Evolutionary conservation across 176 grass and related monocot species (phyloP).

Genomic region (Luzula sylvatica): DNA sequence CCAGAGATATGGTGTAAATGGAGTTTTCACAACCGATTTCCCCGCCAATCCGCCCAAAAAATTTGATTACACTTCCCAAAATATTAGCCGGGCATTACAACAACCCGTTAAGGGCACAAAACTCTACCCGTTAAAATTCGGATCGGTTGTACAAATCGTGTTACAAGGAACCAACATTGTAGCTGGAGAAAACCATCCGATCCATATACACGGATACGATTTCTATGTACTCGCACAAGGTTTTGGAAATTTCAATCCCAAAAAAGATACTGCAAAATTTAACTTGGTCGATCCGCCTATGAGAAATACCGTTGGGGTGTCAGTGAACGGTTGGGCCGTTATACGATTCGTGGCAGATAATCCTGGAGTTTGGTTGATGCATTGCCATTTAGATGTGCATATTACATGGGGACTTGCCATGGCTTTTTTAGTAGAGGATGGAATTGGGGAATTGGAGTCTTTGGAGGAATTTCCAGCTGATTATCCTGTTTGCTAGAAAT

Average conservation of each 20-base stretch:
- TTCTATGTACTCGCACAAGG: conserved; percentile 58
- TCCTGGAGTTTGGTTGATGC: conserved; percentile 68
- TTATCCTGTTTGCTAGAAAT: conserved; percentile 45
- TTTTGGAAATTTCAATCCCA: conserved; percentile 56
- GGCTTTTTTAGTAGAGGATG: conserved; percentile 67
- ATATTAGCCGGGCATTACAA: conserved; percentile 30
- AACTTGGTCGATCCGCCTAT: conserved; percentile 54
- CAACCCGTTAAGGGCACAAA: conserved; percentile 49
- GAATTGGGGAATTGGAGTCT: conserved; percentile 32
- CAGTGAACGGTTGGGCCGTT: conserved; percentile 65
- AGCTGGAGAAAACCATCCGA: conserved; percentile 61
- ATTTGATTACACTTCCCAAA: conserved; percentile 64
- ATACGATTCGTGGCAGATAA: conserved; percentile 76
- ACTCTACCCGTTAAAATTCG: conserved; percentile 53
- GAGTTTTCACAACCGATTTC: conserved; percentile 63
- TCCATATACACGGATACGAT: conserved; percentile 72
- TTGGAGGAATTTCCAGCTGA: conserved; percentile 40
- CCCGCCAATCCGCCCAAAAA: conserved; percentile 43
- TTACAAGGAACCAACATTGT: conserved; percentile 70
- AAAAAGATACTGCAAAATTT: conserved; percentile 52
- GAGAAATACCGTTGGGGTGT: conserved; percentile 61
- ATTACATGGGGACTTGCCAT: conserved; percentile 75
- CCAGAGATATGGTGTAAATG: conserved; percentile 30
- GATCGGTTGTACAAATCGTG: conserved; percentile 58
- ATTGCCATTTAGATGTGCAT: conserved; percentile 87